Base-by-base conservation (phyloP, 768 basidiomycete genomes). In the Pisolithus tinctorius region DNA sequence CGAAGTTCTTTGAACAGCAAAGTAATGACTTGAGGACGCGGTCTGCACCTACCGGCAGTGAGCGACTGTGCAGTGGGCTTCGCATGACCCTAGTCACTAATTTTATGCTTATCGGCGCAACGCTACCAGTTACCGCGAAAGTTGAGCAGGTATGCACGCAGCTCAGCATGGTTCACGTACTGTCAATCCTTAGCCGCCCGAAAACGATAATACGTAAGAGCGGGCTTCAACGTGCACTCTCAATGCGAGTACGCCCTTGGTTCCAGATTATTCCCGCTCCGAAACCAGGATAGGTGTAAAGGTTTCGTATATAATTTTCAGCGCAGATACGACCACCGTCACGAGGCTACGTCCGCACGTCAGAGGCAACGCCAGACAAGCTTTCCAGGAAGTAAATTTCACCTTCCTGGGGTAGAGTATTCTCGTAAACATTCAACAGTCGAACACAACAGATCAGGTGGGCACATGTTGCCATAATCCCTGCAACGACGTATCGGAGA, bases 1-100 rank as follows among this genome's bases (percentile, higher is more conserved):
- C 70, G 66, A 3, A 86, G 63, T 58, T 88, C 85, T 56, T 78
- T 74, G 25, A 81, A 63, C 14, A 86, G 58, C 52, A 86, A 75
- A 1, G 72, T 69, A 31, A 86, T 69, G 4, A 74, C 51, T 10
- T 71, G 61, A 2, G 71, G 58, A 39, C 67, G 67, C 39, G 60
- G 44, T 68, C 67, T 31, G 56, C 11, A 37, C n/a, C 7, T 31
- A 34, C 34, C 16, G 13, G 13, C 27, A 37, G 46, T 31, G 48
- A 49, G 16, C 48, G 23, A 30, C 26, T 6, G n/a, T 14, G 23
- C 26, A 34, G 27, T 55, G 29, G 47, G 14, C 6, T 51, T 10
- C 50, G 45, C 46, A 58, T 55, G 14, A 42, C n/a, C 27, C 50
- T 44, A 37, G 45, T 34, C 20, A 62, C 63, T 31, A 68, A 17